These are phyloP conservation scores for Globisporangium carolinianum DNA, from an alignment of 352 stramenopile species.

Conservation along the genomic window DNA sequence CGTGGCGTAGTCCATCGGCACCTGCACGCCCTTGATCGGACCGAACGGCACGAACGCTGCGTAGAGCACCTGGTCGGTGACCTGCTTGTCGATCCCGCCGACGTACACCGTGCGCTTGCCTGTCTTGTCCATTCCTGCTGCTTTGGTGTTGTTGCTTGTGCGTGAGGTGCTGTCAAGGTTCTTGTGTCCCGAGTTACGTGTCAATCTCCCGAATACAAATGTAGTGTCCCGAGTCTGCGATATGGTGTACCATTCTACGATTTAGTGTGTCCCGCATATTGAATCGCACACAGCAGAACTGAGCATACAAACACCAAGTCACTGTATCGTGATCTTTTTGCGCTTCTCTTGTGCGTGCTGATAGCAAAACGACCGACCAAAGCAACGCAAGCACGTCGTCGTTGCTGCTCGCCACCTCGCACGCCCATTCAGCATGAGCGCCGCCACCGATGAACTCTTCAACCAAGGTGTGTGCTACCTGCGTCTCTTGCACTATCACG, in stretches of 20 bases:
- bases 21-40: conserved; percentile 71
- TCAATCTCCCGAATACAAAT: neutral
- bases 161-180: neutral
- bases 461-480: conserved; percentile 57
- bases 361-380: conserved; percentile 6
- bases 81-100: conserved; percentile 83
- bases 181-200: neutral
- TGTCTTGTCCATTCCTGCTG: conserved; percentile 22
- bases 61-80: conserved; percentile 85
- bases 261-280: too few species aligned
- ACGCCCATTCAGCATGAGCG: conserved; percentile 40
- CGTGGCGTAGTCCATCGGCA: conserved; percentile 60
- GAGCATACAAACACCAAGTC: neutral
- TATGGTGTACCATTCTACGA: too few species aligned
- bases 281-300: too few species aligned
- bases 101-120: conserved; percentile 86
- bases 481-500: neutral
- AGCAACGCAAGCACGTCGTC: conserved; percentile 3
- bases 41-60: conserved; percentile 82
- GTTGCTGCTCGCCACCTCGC: neutral
- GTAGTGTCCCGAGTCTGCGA: too few species aligned
- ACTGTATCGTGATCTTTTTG: conserved; percentile 8
- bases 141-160: conserved; percentile 8
- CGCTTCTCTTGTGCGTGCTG: conserved; percentile 7
- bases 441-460: conserved; percentile 76